Evolutionary conservation across 2,329 filamentous ascomycete genomes (phyloP), one percentile per base, ranked within the genome.

Genomic region (Cladosporium sp.): DNA sequence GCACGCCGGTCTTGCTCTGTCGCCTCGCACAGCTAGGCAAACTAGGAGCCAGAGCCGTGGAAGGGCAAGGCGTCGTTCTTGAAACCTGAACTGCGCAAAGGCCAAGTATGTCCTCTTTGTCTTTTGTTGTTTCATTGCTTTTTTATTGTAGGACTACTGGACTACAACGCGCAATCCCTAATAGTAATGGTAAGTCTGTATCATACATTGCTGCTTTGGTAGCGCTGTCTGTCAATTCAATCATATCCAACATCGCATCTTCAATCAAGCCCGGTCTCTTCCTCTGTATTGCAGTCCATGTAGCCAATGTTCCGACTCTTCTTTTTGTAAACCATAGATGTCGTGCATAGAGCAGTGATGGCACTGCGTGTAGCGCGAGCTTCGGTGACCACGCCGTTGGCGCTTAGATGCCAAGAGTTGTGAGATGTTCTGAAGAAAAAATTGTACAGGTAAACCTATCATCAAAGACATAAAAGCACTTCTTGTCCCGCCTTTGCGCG

Each of bases 391-490:
- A 46, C 40, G 40, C 40, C 2, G 2, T 46, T 21, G 40, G 40
- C 40, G 40, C 40, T 46, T n/a, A 46, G 40, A 46, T 46, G 40
- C 40, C 40, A 46, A 46, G 40, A 46, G 21, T 46, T 46, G 40
- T 46, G 14, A 55, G 28, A 55, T 31, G 28, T 55, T 55, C 52
- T 55, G 52, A 31, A 55, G 52, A 46, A 62, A 37, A 62, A 63
- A 56, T 63, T 55, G 61, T 63, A 63, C 61, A 63, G 50, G 49
- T 55, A 40, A 63, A 63, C 40, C 61, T 63, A 63, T 63, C 61
- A 63, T 56, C 50, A 62, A 63, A 63, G 61, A 63, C 61, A 63
- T 55, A 46, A 63, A 63, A 63, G 50, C 61, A 62, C 59, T 44
- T 53, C 50, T 63, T 63, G 61, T 56, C 61, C 61, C 61, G 40